Evolutionary conservation across 805 yeast species (phyloP), one percentile per base, ranked within the genome.

Genomic region (Kluyveromyces lactis): DNA sequence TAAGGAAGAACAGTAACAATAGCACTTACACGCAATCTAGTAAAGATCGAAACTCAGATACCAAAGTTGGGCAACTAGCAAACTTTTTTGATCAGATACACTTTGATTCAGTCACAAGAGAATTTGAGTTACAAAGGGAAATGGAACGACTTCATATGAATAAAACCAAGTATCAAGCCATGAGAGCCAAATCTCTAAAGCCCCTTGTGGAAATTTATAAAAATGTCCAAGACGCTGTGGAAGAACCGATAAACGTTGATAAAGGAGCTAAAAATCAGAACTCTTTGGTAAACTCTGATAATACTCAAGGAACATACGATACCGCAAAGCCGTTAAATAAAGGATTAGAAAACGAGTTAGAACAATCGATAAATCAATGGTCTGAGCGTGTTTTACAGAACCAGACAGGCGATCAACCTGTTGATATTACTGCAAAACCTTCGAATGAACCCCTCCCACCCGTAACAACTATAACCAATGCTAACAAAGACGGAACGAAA

Each of bases 181-280:
- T 69, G 11, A 87, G 92, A 5, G 74, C 86, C 37, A 76, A 78
- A 18, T 73, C 79, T 1, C 78, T 92, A 1, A 79, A 75, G 43
- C 97, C 98, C 0, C 81, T 86, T 41, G 97, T 89, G 17, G 96
- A 89, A 50, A 82, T 92, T 18, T 92, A 83, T 56, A 79, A 86
- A 48, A 81, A 85, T 52, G 92, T 85, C 10, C 79, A 81, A 43
- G 97, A 89, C 62, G 96, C 94, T 1, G 92, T 86, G 5, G 82
- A 75, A 40, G 78, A 72, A 41, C 67, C 67, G 13, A 52, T 68
- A 11, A 67, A 63, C 33, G 69, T 60, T 6, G 58, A 53, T 42
- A 39, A 38, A 8, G 42, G 39, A 10, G 46, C 42, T 3, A 51
- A 42, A 12, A 24, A 13, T 15, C 37, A 26, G 24, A 7, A 24